Evolutionary conservation across 2,329 filamentous ascomycete species (phyloP), one percentile per base, ranked within the genome.

Genomic region (Botrytis pseudocinerea): DNA sequence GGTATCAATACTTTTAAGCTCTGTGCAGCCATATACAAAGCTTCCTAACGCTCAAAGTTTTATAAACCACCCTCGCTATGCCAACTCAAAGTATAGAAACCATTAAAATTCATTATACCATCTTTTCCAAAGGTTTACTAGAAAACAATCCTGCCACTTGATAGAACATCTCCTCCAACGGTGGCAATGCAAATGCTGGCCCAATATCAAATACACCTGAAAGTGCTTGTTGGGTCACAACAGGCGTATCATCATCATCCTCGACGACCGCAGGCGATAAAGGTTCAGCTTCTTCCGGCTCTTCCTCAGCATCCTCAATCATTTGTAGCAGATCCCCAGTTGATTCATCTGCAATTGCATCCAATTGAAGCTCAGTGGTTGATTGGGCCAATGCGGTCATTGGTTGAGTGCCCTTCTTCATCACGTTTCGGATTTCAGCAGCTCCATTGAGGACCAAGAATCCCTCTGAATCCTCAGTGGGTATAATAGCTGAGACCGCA

Each of bases 391-490:
- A 83, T 5, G 85, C 82, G 2, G 88, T 81, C 2, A 86, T 83
- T 4, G 84, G 83, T 44, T 88, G 85, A 73, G 88, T 85, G 46
- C 88, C 87, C 77, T 87, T 87, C 79, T 92, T 88, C 54, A 85
- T 84, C 51, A 90, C 80, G 42, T 87, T 88, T 83, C 89, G 90
- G 57, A 97, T 85, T 78, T 93, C 91, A 22, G 93, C 93, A 0
- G 89, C 86, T n/a, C 91, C 87, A 80, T 97, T 94, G 9, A 97
- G 82, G 16, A 91, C 83, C 57, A 96, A 84, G 80, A 93, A 97
- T 7, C 94, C 93, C 63, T 89, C 90, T 2, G 89, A 88, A 32
- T 86, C 86, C 20, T 87, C 84, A 32, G 89, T 86, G 4, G 93
- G 87, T 2, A 93, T 83, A 1, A 97, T 82, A 20, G 91, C 89